Evolutionary conservation across 108 stramenopile species (phyloP).

Genomic region (Cyclostephanos tholiformis): DNA sequence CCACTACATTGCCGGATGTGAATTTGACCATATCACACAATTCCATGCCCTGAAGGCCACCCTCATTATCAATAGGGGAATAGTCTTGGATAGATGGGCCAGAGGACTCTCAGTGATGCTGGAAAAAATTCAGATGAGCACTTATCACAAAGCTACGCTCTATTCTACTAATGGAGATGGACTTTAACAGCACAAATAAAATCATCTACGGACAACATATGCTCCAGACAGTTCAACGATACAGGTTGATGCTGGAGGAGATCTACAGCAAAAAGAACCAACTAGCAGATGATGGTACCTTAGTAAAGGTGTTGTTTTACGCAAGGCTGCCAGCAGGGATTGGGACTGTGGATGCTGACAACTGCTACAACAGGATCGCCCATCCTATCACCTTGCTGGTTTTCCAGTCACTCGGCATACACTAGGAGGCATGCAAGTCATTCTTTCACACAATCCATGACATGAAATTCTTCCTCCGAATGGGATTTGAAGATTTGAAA

Average conservation of each 20-base stretch:
- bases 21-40: too few species aligned
- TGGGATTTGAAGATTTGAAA: background rate
- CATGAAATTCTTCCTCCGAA: constrained; percentile 15
- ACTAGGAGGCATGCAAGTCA: background rate
- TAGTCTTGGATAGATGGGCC: too few species aligned
- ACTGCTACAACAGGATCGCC: background rate
- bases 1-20: background rate
- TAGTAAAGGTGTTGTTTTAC: constrained; percentile 2
- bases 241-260: constrained; percentile 27
- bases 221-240: background rate
- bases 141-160: too few species aligned
- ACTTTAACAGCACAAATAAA: constrained; percentile 19
- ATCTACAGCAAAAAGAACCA: constrained; percentile 23
- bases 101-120: too few species aligned
- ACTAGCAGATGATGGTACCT: constrained; percentile 10
- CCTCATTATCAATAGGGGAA: too few species aligned
- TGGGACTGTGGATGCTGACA: too few species aligned
- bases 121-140: too few species aligned
- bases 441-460: background rate
- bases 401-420: constrained; percentile 4
- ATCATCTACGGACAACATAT: constrained; percentile 18
- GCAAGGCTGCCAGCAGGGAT: background rate
- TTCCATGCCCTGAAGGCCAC: too few species aligned
- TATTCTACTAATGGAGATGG: background rate
- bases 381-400: constrained; percentile 2